phyloP scores from a whole-genome alignment of 345 rosid genomes.

The Bruguiera gymnorhiza region DNA sequence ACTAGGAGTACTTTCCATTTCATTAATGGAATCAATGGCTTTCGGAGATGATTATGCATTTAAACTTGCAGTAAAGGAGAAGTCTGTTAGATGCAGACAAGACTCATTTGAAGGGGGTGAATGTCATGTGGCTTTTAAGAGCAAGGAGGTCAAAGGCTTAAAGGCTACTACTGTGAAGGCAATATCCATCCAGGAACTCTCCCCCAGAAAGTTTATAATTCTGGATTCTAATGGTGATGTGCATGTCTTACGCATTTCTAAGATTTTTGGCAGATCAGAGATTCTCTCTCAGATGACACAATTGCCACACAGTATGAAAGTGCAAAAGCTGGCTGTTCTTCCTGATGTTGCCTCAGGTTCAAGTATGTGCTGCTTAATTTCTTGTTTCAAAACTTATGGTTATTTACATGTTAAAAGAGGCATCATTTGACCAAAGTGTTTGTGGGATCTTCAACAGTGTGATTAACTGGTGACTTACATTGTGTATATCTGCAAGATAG shows the following conservation, averaged over 20 bases:
- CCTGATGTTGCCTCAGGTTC: slow-evolving; percentile 55
- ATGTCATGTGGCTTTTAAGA: slow-evolving; percentile 47
- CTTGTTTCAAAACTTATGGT: not conserved
- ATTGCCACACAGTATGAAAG: slow-evolving; percentile 57
- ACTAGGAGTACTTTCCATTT: slow-evolving; percentile 2
- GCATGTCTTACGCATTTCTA: slow-evolving; percentile 48
- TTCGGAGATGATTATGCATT: slow-evolving; percentile 17
- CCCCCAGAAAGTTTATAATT: slow-evolving; percentile 49
- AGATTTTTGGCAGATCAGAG: slow-evolving; percentile 33
- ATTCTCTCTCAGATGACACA: slow-evolving; percentile 42
- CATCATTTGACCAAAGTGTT: not conserved
- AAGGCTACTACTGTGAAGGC: slow-evolving; percentile 45
- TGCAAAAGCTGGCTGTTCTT: slow-evolving; percentile 60
- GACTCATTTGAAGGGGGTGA: slow-evolving; percentile 39
- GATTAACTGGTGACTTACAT: not conserved
- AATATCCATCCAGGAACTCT: slow-evolving; percentile 54
- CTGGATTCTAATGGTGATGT: slow-evolving; percentile 62
- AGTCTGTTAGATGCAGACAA: slow-evolving; percentile 44
- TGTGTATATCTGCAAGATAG: not conserved
- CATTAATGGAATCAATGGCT: slow-evolving; percentile 1
- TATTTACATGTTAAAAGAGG: slow-evolving; percentile 7
- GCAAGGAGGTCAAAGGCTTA: slow-evolving; percentile 24
- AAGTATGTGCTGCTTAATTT: slow-evolving; percentile 44
- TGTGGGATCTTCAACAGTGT: not conserved
- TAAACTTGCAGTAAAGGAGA: slow-evolving; percentile 53